phyloP scores from a whole-genome alignment of 306 rosid species.

The Geum urbanum region DNA sequence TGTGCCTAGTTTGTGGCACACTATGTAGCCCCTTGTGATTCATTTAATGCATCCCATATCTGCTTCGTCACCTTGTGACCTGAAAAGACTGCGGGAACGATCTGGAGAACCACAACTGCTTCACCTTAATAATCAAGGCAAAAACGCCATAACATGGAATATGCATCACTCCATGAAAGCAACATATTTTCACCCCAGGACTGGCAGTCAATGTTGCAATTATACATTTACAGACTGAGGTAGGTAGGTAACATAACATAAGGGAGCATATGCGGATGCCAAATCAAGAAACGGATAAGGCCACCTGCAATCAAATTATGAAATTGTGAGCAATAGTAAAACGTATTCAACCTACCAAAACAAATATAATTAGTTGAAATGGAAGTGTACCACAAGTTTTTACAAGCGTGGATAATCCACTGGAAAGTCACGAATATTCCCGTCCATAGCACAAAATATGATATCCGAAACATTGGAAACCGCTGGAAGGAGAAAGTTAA shows the following conservation, averaged over 20 bases:
- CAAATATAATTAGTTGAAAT: constrained; percentile 7
- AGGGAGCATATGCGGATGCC: constrained; percentile 70
- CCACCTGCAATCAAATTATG: constrained; percentile 56
- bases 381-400: constrained; percentile 52
- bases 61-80: constrained; percentile 31
- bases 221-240: neutral
- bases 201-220: neutral
- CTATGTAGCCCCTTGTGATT: neutral
- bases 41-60: neutral
- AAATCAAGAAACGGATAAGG: constrained; percentile 89
- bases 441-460: constrained; percentile 80
- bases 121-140: constrained; percentile 55
- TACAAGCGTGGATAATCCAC: constrained; percentile 69
- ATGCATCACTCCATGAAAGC: constrained; percentile 43
- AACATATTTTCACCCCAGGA: no score
- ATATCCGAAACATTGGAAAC: constrained; percentile 74
- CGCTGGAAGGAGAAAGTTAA: constrained; percentile 47
- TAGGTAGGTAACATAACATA: constrained; percentile 52
- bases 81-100: constrained; percentile 48
- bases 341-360: constrained; percentile 1
- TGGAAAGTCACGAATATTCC: constrained; percentile 61
- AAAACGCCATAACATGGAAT: constrained; percentile 65
- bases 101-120: constrained; percentile 44
- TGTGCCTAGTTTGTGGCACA: neutral
- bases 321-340: neutral